phyloP scores from a whole-genome alignment of 495 filamentous ascomycete species.

The Terfezia boudieri region DNA sequence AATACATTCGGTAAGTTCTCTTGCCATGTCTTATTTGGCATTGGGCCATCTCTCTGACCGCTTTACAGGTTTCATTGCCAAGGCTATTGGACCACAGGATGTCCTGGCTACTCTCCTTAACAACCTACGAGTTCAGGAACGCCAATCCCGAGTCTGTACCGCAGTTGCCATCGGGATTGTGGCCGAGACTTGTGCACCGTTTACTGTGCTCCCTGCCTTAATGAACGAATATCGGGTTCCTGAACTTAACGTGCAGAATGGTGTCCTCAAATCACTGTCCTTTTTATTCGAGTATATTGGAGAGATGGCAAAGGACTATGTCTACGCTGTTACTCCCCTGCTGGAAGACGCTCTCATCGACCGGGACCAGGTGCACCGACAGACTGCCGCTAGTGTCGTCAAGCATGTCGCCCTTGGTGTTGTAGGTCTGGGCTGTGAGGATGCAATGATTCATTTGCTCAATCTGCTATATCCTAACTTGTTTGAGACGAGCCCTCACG shows the following conservation, averaged over 20 bases:
- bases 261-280: conserved; percentile 86
- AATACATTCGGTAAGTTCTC: conserved; percentile 57
- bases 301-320: conserved; percentile 99
- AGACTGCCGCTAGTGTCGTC: conserved; percentile 87
- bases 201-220: conserved; percentile 91
- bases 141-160: conserved; percentile 93
- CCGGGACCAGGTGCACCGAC: conserved; percentile 92
- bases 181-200: conserved; percentile 98
- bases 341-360: conserved; percentile 96
- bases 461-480: conserved; percentile 93
- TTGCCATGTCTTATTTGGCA: background rate
- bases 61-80: conserved; percentile 65
- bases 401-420: conserved; percentile 94
- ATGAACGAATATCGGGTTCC: conserved; percentile 99
- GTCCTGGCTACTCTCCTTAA: conserved; percentile 88
- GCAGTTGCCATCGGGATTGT: conserved; percentile 98
- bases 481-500: conserved; percentile 95
- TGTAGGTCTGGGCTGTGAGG: conserved; percentile 91
- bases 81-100: conserved; percentile 95
- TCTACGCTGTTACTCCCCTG: conserved; percentile 92
- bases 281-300: conserved; percentile 99
- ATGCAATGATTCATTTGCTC: conserved; percentile 93
- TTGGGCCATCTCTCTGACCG: no score
- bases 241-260: conserved; percentile 96
- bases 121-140: conserved; percentile 91